Evolutionary conservation across 495 filamentous ascomycete species (phyloP), one percentile per base, ranked within the genome.

Genomic region (Neurospora discreta): DNA sequence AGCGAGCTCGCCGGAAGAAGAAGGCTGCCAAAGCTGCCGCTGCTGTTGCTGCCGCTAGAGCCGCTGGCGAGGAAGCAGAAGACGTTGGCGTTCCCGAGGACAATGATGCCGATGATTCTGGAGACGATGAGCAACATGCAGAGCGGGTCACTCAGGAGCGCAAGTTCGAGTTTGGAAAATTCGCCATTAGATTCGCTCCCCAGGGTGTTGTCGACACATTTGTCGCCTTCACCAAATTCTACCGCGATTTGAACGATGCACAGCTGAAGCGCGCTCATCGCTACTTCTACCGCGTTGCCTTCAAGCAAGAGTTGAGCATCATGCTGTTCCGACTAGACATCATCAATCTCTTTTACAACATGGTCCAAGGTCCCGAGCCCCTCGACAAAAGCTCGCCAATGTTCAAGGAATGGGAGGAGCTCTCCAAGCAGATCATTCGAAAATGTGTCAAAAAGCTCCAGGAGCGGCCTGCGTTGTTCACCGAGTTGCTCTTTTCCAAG

Each of bases 401-500:
- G 58, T 96, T 87, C 80, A 92, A 90, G 77, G 95, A 98, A 74
- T 97, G 96, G 94, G 92, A 98, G 74, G 92, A 95, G 76, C 83
- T 99, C 41, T 88, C 92, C 4, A 89, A 90, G 75, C 93, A 98
- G 71, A 85, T 95, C 38, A 82, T 98, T 40, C 91, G 87, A 74
- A 90, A 86, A 75, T 85, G 93, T 71, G 81, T 89, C 23, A 90
- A 92, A 78, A 97, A 94, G 80, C 84, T 98, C 9, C 86, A 95
- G 68, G 89, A 95, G 73, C 87, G 92, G 69, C 93, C 93, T 4
- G 93, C 92, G 68, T 80, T 98, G 70, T 86, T 93, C 69, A 90
- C 94, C 6, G 96, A 99, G 78, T 81, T 99, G 80, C 84, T 99
- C 15, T 99, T 99, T 79, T 94, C 91, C 78, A 99, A 99, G 81